Conservation (phyloP, 2,329 filamentous ascomycete genomes). For the Atkinsonella hypoxylon region DNA sequence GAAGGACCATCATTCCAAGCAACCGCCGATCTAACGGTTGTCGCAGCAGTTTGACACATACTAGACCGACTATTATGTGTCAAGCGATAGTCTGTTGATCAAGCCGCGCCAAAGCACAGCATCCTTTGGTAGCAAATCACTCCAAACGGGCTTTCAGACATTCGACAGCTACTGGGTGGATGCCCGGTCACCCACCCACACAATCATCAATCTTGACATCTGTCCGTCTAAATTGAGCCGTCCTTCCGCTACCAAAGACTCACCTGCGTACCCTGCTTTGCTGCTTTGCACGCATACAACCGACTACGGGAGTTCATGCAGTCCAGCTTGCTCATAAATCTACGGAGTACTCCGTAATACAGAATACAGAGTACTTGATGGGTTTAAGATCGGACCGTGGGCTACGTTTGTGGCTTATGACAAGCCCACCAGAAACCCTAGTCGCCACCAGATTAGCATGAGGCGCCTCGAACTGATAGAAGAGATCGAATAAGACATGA, state of each 20-base stretch:
- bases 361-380: too few species aligned
- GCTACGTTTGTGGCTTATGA: too few species aligned
- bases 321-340: too few species aligned
- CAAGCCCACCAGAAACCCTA: too few species aligned
- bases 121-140: neutral
- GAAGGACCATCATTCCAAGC: neutral
- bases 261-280: too few species aligned
- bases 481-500: conserved; percentile 1
- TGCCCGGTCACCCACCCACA: neutral
- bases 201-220: too few species aligned
- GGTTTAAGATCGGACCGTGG: too few species aligned
- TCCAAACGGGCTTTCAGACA: neutral
- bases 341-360: too few species aligned
- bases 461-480: neutral
- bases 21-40: neutral
- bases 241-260: too few species aligned
- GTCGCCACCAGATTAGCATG: neutral
- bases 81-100: neutral
- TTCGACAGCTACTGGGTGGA: neutral
- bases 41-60: neutral
- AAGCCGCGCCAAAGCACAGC: neutral
- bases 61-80: neutral
- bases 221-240: neutral
- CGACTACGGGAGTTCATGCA: too few species aligned
- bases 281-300: too few species aligned